Evolutionary conservation across 345 rosid genomes (phyloP).

Genomic region (Microthlaspi erraticum): DNA sequence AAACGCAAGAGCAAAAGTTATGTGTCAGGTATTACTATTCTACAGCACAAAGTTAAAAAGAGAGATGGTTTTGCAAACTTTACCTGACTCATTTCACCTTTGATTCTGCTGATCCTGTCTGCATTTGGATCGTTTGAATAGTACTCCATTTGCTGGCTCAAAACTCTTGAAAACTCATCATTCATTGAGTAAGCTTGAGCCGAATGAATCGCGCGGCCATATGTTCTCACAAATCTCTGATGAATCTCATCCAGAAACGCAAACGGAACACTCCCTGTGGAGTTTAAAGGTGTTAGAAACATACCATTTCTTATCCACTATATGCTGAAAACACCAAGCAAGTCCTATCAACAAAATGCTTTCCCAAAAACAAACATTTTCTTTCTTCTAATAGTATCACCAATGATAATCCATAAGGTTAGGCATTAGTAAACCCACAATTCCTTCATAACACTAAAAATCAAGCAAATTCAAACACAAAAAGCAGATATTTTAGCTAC

Average conservation of each 20-base stretch:
- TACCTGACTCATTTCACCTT: constrained; percentile 97
- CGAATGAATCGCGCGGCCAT: constrained; percentile 64
- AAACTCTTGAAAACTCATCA: constrained; percentile 91
- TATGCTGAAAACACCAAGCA: background rate
- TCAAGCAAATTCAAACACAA: constrained; percentile 12
- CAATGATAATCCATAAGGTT: background rate
- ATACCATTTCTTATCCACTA: no score
- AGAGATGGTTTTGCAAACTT: background rate
- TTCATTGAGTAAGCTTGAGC: constrained; percentile 96
- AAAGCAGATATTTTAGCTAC: background rate
- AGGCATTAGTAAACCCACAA: background rate
- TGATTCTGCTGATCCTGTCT: constrained; percentile 83
- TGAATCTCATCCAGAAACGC: constrained; percentile 92
- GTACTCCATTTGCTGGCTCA: constrained; percentile 94
- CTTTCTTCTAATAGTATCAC: background rate
- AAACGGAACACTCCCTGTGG: constrained; percentile 85
- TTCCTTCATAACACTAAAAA: background rate
- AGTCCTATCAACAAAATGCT: constrained; percentile 5
- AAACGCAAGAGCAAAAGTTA: background rate
- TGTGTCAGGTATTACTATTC: background rate
- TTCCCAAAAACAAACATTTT: background rate
- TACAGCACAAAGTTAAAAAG: constrained; percentile 11
- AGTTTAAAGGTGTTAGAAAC: background rate
- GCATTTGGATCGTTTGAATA: constrained; percentile 87
- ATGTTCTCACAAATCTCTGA: constrained; percentile 82